Evolutionary conservation across 305 asterid species (phyloP), one percentile per base, ranked within the genome.

Genomic region (Fraxinus floribunda): DNA sequence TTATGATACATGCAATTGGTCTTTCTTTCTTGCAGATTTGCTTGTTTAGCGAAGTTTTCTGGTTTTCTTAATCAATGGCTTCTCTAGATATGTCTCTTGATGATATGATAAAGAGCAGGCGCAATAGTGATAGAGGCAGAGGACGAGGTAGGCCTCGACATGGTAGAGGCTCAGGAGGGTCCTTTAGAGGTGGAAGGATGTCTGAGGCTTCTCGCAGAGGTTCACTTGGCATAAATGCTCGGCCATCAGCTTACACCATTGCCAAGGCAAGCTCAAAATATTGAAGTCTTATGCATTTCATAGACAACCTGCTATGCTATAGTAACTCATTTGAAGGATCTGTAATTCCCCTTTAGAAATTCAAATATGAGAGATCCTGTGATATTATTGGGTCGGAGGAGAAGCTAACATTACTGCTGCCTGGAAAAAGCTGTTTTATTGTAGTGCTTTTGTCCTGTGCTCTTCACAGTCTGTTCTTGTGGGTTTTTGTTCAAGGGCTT

Each of bases 241-340:
- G 92, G 32, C 88, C 94, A 26, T 91, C 99, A 72, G 87, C 98
- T 75, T 87, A 76, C 86, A 70, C 92, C 18, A 94, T 96, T 87
- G 93, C 97, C 90, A 96, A 96, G 99, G 99, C 99, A 96, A 96
- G 99, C 98, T 85, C 91, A 41, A 89, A 90, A 86, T 89, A 83
- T 68, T 34, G 75, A 68, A 26, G 75, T 68, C 75, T 68, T 29
- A 11, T 89, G 88, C 92, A 89, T 91, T 93, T 86, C 89, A 81
- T 91, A 81, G 89, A 85, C 89, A 82, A 86, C 84, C 89, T 91
- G 88, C 90, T 89, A 84, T 83, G 57, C 88, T 88, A 77, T 92
- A 85, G 89, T 84, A 84, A 78, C 81, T 81, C 89, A 76, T 76
- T 52, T 82, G 89, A 88, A 81, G 93, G 82, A 82, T 81, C 89